phyloP scores from a whole-genome alignment of 306 rosid species.

The Cicer chorassanicum region DNA sequence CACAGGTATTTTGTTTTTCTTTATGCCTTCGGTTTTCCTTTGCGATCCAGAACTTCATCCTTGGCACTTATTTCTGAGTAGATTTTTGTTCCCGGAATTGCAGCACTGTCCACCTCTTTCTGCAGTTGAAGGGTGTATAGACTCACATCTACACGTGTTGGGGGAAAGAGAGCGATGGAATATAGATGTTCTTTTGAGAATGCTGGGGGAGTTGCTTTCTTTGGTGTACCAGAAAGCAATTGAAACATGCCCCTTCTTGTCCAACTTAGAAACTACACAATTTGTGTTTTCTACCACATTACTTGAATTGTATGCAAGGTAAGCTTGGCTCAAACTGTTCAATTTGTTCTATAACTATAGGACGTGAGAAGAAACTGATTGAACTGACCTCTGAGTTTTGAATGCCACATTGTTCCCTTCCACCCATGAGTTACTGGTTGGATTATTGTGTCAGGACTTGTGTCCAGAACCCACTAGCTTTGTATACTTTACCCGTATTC shows the following conservation, averaged over 20 bases:
- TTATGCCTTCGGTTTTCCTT: slow-evolving; percentile 27
- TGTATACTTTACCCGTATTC: slow-evolving; percentile 10
- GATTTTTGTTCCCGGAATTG: slow-evolving; percentile 40
- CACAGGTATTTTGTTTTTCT: slow-evolving; percentile 62
- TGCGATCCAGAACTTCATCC: slow-evolving; percentile 28
- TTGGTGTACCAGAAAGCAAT: slow-evolving; percentile 69
- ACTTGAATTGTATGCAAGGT: slow-evolving; percentile 87
- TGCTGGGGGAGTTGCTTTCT: slow-evolving; percentile 74
- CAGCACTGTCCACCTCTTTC: slow-evolving; percentile 95
- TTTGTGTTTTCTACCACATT: slow-evolving; percentile 61
- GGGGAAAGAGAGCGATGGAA: slow-evolving; percentile 96
- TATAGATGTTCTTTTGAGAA: slow-evolving; percentile 76
- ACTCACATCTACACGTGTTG: slow-evolving; percentile 80
- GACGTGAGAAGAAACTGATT: slow-evolving; percentile 42
- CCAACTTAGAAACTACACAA: slow-evolving; percentile 59
- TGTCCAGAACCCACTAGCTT: slow-evolving; percentile 6
- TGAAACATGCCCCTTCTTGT: slow-evolving; percentile 75
- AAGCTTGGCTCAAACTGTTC: slow-evolving; percentile 39
- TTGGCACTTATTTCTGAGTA: slow-evolving; percentile 32
- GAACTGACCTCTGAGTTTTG: slow-evolving; percentile 10
- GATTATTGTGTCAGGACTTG: slow-evolving; percentile 31
- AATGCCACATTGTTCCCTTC: slow-evolving; percentile 31
- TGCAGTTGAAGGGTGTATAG: slow-evolving; percentile 81
- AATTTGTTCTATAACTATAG: slow-evolving; percentile 22
- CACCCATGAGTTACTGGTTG: not conserved